These are phyloP conservation scores for Erysimum pusillum DNA, from an alignment of 441 rosid species.

Conservation along the genomic window DNA sequence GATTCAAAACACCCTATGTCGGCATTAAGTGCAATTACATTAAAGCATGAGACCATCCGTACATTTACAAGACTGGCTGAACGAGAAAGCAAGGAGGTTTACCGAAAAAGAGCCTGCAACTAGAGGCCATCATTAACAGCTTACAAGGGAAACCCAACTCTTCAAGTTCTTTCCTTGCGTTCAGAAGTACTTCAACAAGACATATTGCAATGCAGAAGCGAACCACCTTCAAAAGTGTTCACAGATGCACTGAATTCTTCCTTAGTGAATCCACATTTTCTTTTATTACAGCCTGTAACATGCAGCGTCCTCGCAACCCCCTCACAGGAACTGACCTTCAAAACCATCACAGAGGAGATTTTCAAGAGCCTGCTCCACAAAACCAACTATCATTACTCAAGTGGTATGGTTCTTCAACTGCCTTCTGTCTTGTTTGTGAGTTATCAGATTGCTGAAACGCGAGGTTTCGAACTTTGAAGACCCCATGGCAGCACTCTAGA, in stretches of 20 bases:
- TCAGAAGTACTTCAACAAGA: conserved; percentile 90
- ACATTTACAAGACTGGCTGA: conserved; percentile 11
- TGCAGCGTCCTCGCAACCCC: conserved; percentile 91
- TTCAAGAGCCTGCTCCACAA: conserved; percentile 69
- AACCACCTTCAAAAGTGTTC: conserved; percentile 92
- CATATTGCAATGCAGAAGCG: conserved; percentile 93
- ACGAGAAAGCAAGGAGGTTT: conserved; percentile 43
- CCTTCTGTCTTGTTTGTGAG: conserved; percentile 58
- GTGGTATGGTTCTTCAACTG: conserved; percentile 68
- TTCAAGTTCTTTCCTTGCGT: conserved; percentile 93
- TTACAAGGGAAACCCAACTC: conserved; percentile 95
- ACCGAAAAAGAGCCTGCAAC: conserved; percentile 77
- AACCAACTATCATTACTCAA: conserved; percentile 74
- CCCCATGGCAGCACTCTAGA: conserved; percentile 93
- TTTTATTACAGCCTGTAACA: conserved; percentile 61
- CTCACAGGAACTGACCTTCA: conserved; percentile 79
- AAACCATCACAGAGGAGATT: conserved; percentile 65
- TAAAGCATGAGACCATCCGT: conserved; percentile 1
- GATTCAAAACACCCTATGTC: background rate
- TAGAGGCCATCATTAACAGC: conserved; percentile 97
- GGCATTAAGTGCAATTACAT: background rate
- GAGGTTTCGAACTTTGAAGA: too few relatives aligned
- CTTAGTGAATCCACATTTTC: conserved; percentile 68
- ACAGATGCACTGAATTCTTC: conserved; percentile 89
- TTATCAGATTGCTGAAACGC: conserved; percentile 54